phyloP scores from a whole-genome alignment of 1,284 basidiomycete species.

The Cutaneotrichosporon arboriforme region DNA sequence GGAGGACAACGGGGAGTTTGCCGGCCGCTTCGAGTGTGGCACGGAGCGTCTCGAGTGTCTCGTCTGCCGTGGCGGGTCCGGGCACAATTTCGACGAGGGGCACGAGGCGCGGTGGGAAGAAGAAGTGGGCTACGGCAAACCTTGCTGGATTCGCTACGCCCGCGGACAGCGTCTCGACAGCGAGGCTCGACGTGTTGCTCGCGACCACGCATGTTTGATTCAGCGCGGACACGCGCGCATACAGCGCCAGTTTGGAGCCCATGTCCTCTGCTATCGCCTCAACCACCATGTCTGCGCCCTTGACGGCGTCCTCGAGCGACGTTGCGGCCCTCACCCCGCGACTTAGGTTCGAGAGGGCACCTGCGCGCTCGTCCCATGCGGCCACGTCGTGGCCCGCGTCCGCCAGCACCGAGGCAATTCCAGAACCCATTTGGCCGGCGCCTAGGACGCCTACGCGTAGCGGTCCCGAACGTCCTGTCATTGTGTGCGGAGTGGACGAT shows the following conservation, averaged over 20 bases:
- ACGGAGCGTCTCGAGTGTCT: conserved; percentile 2
- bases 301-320: conserved; percentile 3
- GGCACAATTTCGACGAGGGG: conserved; percentile 15
- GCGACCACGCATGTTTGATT: conserved; percentile 9
- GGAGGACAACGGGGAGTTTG: conserved; percentile 12
- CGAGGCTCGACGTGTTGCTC: conserved; percentile 12
- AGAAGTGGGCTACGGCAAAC: conserved; percentile 17
- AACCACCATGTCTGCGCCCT: conserved; percentile 7
- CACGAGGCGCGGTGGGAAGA: conserved; percentile 11
- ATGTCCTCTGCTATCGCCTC: conserved; percentile 15
- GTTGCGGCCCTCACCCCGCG: not conserved
- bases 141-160: not conserved
- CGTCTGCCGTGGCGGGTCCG: not conserved
- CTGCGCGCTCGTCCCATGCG: conserved; percentile 41
- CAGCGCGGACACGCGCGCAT: not conserved
- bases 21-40: conserved; percentile 1
- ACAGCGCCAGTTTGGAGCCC: conserved; percentile 6
- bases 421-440: conserved; percentile 53
- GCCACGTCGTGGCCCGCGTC: conserved; percentile 49
- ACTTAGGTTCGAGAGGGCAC: not conserved
- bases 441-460: conserved; percentile 48
- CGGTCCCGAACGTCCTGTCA: conserved; percentile 29
- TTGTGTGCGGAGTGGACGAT: conserved; percentile 5
- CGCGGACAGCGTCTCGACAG: not conserved
- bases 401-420: conserved; percentile 52